Evolutionary conservation across 495 filamentous ascomycete genomes (phyloP), one percentile per base, ranked within the genome.

Genomic region (Penicillium verhagenii): DNA sequence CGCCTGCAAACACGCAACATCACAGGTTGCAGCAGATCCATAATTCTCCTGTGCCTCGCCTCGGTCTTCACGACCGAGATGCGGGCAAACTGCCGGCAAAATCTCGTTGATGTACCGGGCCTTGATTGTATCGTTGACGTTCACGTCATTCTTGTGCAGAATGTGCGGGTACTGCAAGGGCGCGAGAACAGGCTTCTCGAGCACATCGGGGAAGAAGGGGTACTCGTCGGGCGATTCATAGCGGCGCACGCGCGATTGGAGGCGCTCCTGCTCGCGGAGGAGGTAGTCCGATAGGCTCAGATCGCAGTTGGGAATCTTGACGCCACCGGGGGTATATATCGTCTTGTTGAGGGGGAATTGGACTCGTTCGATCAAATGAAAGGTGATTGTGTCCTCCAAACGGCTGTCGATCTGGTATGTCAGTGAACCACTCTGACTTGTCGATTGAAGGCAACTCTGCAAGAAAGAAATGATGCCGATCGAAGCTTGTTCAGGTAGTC

Each of bases 171-270:
- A 99, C 66, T 88, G 62, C 33, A 99, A 80, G n/a, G 91, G 88
- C 46, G 88, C 82, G 2, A 99, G 79, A 50, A 99, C 87, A 8
- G 94, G 92, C 39, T 79, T 77, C 64, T 91, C 84, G 16, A 97
- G 76, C 4, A 80, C 85, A 8, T 89, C 84, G 2, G 91, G 90
- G 78, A 97, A 99, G 85, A 97, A 99, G 11, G 95, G 88, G 71
- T 97, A 94, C 74, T 99, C 94, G 75, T 99, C 95, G 10, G 94
- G 95, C 9, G 91, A 88, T 69, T 97, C 84, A 77, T 90, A 99
- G 65, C 95, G 92, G 53, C 95, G 92, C 55, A 99, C 89, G 18
- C 90, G 83, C n/a, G 92, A 96, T 59, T 97, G 92, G 2, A 99
- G 74, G 20, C 82, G 84, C 71, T 99, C 95, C 66, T 96, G 89